A percentile compares a stretch with the other conserved stretches of the same genome.
Evolutionary conservation across 164 flowering plant species (phyloP).

Genomic region (Protea cynaroides): DNA sequence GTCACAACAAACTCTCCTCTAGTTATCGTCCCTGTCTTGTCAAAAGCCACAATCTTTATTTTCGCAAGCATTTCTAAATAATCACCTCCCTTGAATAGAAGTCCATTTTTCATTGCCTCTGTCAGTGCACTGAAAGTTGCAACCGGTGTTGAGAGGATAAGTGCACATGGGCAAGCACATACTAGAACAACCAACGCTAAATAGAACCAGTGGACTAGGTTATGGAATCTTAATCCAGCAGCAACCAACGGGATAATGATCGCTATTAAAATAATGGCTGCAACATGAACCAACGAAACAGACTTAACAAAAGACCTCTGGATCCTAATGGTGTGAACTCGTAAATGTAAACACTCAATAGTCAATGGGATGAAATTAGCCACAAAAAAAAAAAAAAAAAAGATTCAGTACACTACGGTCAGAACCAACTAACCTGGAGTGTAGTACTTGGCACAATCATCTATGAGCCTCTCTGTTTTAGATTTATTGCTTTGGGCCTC

Average conservation of each 20-base stretch:
- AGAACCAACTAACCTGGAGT: constrained; percentile 60
- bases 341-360: too few species aligned
- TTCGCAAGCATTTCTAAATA: constrained; percentile 67
- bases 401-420: background rate
- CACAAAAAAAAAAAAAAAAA: background rate
- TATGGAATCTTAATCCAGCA: constrained; percentile 34
- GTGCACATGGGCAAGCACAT: constrained; percentile 94
- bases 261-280: constrained; percentile 62
- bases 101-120: constrained; percentile 67
- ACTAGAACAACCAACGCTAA: constrained; percentile 76
- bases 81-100: constrained; percentile 84
- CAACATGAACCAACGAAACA: constrained; percentile 5
- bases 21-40: constrained; percentile 92
- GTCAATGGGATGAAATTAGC: too few species aligned
- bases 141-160: constrained; percentile 88
- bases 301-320: background rate
- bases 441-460: constrained; percentile 66
- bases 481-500: constrained; percentile 84
- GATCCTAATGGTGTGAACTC: too few species aligned
- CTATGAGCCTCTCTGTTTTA: constrained; percentile 61
- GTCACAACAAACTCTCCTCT: constrained; percentile 72
- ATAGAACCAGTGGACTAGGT: constrained; percentile 52
- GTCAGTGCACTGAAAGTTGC: constrained; percentile 84
- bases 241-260: constrained; percentile 52
- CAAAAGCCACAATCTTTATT: constrained; percentile 66